Conservation (phyloP, 1,284 basidiomycete genomes). For the Cutaneotrichosporon spelunceum region DNA sequence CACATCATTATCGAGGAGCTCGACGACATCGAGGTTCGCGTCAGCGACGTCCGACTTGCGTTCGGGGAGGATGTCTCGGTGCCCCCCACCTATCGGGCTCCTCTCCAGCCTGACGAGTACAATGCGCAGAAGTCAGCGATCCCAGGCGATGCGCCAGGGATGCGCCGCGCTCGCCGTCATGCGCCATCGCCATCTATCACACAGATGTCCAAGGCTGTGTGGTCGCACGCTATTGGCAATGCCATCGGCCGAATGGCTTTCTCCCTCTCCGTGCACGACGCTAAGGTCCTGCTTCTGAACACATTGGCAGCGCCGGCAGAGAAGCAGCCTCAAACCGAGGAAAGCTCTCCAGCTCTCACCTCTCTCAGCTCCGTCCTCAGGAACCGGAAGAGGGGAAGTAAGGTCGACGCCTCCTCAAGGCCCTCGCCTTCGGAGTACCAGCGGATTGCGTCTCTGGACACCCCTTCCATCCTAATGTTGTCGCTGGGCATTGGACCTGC, state of each 20-base stretch:
- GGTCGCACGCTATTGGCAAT: conserved; percentile 38
- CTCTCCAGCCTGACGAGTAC: conserved; percentile 9
- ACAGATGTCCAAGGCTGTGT: conserved; percentile 19
- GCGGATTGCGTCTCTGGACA: conserved; percentile 29
- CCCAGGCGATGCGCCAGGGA: not conserved
- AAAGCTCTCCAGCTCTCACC: not conserved
- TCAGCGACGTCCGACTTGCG: conserved; percentile 29
- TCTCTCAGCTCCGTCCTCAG: conserved; percentile 2
- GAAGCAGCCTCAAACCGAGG: not conserved
- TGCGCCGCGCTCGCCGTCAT: conserved; percentile 31
- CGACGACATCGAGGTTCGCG: conserved; percentile 32
- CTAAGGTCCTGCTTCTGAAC: conserved; percentile 33
- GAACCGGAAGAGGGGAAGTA: not conserved
- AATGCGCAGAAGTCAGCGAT: not conserved
- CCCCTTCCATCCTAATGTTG: conserved; percentile 21
- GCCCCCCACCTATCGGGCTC: not conserved
- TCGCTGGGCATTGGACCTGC: conserved; percentile 41
- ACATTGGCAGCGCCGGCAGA: not conserved
- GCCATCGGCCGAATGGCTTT: conserved; percentile 38
- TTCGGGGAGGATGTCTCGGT: conserved; percentile 12
- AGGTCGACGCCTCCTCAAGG: not conserved
- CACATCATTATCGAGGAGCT: conserved; percentile 42
- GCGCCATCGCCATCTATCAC: conserved; percentile 9
- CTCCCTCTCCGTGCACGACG: conserved; percentile 26
- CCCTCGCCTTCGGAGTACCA: conserved; percentile 21